Percentiles rank a stretch among this genome's conserved stretches.
These are phyloP conservation scores for Cladorrhinum samala DNA, from an alignment of 495 filamentous ascomycete genomes.

Conservation along the genomic window DNA sequence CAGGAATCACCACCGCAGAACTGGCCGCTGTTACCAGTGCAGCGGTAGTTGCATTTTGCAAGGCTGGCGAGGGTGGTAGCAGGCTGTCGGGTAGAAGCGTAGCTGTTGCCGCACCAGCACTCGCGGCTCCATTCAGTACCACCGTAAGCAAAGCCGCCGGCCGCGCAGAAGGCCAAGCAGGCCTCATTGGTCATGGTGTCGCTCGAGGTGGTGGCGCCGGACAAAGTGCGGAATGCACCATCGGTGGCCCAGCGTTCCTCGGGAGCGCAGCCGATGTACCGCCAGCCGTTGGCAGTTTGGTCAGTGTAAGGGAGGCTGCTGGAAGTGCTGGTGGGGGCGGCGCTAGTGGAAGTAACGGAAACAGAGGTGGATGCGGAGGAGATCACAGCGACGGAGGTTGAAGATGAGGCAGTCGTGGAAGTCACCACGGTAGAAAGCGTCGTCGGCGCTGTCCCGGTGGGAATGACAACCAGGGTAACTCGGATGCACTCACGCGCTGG, in stretches of 20 bases:
- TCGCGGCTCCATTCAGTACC: constrained; percentile 62
- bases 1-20: constrained; percentile 38
- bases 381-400: no score
- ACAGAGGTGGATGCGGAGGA: constrained; percentile 1
- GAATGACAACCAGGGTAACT: constrained; percentile 29
- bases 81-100: constrained; percentile 21
- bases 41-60: constrained; percentile 31
- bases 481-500: constrained; percentile 31
- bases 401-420: not conserved
- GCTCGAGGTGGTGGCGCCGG: constrained; percentile 23
- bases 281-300: constrained; percentile 19
- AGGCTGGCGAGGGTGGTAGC: constrained; percentile 21
- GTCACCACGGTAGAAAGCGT: constrained; percentile 3
- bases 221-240: constrained; percentile 27
- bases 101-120: constrained; percentile 56
- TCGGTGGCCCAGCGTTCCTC: constrained; percentile 22
- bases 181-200: constrained; percentile 51
- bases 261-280: constrained; percentile 26
- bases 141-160: constrained; percentile 41
- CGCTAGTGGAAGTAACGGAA: constrained; percentile 1
- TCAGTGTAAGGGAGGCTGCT: constrained; percentile 15
- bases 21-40: constrained; percentile 33
- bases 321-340: constrained; percentile 7
- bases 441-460: constrained; percentile 1
- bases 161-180: constrained; percentile 50